Conservation (phyloP, 768 basidiomycete genomes). For the Mycena floridula region DNA sequence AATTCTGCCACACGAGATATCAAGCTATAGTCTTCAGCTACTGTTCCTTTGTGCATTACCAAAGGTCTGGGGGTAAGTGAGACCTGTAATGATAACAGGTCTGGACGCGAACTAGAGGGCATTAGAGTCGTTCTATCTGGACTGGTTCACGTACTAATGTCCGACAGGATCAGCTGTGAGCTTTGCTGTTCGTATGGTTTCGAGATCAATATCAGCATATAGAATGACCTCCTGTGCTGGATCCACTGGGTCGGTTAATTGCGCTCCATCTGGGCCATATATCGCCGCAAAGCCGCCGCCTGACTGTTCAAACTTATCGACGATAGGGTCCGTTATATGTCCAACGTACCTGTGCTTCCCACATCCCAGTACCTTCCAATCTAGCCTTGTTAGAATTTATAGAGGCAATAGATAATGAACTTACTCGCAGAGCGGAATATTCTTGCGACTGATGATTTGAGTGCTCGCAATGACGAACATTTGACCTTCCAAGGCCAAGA, state of each 20-base stretch:
- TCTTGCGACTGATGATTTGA: conserved; percentile 5
- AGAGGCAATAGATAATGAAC: background rate
- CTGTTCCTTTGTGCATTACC: too few species aligned
- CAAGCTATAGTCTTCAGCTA: too few species aligned
- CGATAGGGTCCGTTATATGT: too few species aligned
- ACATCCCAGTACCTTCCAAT: conserved; percentile 3
- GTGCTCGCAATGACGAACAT: conserved; percentile 14
- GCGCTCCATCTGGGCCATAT: conserved; percentile 10
- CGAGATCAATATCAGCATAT: conserved; percentile 13
- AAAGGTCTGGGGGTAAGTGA: too few species aligned
- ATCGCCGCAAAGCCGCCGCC: conserved; percentile 16
- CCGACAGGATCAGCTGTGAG: conserved; percentile 10
- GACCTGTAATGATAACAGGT: conserved; percentile 9
- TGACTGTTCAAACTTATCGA: too few species aligned
- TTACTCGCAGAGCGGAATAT: conserved; percentile 9
- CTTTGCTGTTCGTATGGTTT: conserved; percentile 5
- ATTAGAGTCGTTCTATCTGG: too few species aligned
- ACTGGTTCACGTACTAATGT: conserved; percentile 9
- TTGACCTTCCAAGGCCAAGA: conserved; percentile 12
- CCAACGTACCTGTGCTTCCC: conserved; percentile 7
- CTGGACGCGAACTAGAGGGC: conserved; percentile 9
- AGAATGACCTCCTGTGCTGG: conserved; percentile 11
- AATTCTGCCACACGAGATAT: too few species aligned
- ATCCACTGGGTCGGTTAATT: conserved; percentile 6
- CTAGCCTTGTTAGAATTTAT: background rate